These are phyloP conservation scores for Kluyveromyces aestuarii DNA, from an alignment of 805 yeast species.

Conservation along the genomic window DNA sequence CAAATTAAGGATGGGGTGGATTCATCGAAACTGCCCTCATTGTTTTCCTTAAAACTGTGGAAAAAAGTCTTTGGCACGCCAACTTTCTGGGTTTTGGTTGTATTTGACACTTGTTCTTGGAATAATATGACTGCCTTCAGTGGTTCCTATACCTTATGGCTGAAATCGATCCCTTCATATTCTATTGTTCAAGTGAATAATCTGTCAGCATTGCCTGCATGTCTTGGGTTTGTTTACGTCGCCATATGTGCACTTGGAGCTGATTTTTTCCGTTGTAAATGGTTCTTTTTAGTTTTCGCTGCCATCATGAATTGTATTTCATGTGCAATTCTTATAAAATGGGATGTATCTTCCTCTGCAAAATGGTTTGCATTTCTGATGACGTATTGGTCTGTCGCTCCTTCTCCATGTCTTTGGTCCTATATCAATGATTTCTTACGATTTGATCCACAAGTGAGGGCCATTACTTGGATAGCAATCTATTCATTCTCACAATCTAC, in stretches of 20 bases:
- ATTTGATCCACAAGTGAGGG: conserved; percentile 45
- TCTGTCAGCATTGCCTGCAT: conserved; percentile 48
- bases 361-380: conserved; percentile 58
- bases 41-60: conserved; percentile 40
- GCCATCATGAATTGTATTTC: conserved; percentile 46
- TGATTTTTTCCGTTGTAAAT: conserved; percentile 41
- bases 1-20: conserved; percentile 25
- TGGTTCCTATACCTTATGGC: conserved; percentile 56
- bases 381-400: conserved; percentile 54
- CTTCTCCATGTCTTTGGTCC: conserved; percentile 52
- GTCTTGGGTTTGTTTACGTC: conserved; percentile 46
- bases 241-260: conserved; percentile 39
- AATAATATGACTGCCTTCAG: conserved; percentile 49
- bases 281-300: conserved; percentile 45
- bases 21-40: conserved; percentile 19
- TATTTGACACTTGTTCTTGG: conserved; percentile 53
- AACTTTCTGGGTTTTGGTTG: conserved; percentile 46
- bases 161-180: conserved; percentile 39
- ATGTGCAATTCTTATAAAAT: conserved; percentile 44
- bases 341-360: conserved; percentile 49
- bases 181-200: conserved; percentile 38
- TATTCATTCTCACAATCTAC: conserved; percentile 52
- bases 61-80: conserved; percentile 41
- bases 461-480: conserved; percentile 47
- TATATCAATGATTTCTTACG: conserved; percentile 51